These are phyloP conservation scores for Warburgia ugandensis DNA, from an alignment of 164 flowering plant species.

Conservation along the genomic window DNA sequence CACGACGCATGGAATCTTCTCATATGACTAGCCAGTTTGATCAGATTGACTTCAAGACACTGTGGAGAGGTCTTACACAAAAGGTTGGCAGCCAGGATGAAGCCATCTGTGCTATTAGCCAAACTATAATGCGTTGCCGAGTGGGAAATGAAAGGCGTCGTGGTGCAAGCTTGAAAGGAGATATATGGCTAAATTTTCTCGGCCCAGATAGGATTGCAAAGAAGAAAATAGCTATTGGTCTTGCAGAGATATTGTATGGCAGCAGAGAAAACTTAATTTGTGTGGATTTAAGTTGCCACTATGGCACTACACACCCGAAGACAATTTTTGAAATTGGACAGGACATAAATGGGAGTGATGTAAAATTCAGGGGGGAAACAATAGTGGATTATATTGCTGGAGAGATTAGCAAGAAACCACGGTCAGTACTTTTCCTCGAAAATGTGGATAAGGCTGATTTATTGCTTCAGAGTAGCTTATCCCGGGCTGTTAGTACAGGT, in stretches of 20 bases:
- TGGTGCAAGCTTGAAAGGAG: constrained; percentile 38
- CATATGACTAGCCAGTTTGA: constrained; percentile 20
- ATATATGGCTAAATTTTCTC: constrained; percentile 61
- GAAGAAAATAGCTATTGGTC: constrained; percentile 57
- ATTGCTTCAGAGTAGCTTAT: constrained; percentile 44
- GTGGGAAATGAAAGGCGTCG: constrained; percentile 27
- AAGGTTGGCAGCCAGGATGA: constrained; percentile 61
- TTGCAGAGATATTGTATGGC: constrained; percentile 64
- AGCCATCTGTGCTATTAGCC: constrained; percentile 43
- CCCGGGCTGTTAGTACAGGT: constrained; percentile 62
- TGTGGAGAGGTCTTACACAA: constrained; percentile 37
- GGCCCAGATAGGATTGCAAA: constrained; percentile 73
- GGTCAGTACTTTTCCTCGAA: constrained; percentile 71
- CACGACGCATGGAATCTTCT: constrained; percentile 13
- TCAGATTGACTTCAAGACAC: constrained; percentile 41
- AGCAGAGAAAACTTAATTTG: constrained; percentile 37
- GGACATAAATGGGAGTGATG: constrained; percentile 26
- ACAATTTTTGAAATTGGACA: constrained; percentile 18
- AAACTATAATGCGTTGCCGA: constrained; percentile 36
- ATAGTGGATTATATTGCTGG: constrained; percentile 63
- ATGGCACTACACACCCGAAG: constrained; percentile 13
- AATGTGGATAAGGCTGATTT: constrained; percentile 72
- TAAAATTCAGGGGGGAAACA: constrained; percentile 62
- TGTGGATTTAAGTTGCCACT: constrained; percentile 46
- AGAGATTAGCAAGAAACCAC: constrained; percentile 55